These are phyloP conservation scores for Terfezia boudieri DNA, from an alignment of 495 filamentous ascomycete species.

Conservation along the genomic window DNA sequence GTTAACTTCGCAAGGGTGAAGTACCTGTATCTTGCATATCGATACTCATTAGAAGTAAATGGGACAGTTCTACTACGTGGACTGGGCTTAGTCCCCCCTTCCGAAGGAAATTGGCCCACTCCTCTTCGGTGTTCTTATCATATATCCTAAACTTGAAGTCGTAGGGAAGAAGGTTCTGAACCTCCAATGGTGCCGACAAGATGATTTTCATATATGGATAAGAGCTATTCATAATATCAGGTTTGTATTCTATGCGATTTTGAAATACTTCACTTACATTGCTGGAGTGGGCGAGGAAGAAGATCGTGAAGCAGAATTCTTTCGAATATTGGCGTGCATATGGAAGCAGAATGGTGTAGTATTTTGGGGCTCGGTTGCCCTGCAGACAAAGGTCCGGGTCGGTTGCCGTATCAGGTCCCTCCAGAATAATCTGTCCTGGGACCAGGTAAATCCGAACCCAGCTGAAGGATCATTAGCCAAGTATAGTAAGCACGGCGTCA, in stretches of 20 bases:
- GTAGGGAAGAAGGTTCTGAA: conserved; percentile 85
- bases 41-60: conserved; percentile 73
- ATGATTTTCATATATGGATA: conserved; percentile 91
- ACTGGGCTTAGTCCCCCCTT: conserved; percentile 93
- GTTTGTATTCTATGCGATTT: neutral
- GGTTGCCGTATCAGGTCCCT: conserved; percentile 67
- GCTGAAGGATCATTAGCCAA: conserved; percentile 5
- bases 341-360: conserved; percentile 88
- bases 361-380: conserved; percentile 55
- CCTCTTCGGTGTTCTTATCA: conserved; percentile 90
- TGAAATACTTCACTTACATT: neutral
- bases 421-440: conserved; percentile 71
- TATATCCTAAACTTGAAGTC: conserved; percentile 99
- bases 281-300: neutral
- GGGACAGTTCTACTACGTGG: conserved; percentile 87
- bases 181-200: conserved; percentile 72
- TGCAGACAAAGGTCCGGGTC: conserved; percentile 65
- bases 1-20: neutral
- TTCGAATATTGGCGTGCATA: conserved; percentile 62
- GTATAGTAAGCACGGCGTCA: neutral
- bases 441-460: conserved; percentile 93
- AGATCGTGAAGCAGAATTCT: conserved; percentile 42
- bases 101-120: conserved; percentile 94
- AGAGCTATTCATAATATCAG: conserved; percentile 23
- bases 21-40: conserved; percentile 73